Evolutionary conservation across 257 asterid genomes (phyloP), one percentile per base, ranked within the genome.

Genomic region (Nicotiana attenuata): DNA sequence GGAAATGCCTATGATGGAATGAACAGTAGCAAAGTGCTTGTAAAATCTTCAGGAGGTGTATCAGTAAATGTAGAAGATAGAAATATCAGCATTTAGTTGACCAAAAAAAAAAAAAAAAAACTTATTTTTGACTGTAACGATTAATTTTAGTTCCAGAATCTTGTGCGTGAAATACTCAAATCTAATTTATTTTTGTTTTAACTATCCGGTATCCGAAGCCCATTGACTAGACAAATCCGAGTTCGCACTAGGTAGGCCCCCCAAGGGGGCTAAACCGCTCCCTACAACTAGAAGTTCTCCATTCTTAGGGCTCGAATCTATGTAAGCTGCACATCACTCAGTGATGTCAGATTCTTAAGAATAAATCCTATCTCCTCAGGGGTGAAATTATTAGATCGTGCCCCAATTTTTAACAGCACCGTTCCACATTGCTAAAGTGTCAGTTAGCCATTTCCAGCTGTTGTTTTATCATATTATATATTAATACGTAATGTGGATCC

Each of bases 1-100:
- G 98, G 94, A 86, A 96, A 94, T 24, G 98, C 98, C 98, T 94
- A 20, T 57, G 67, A 63, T 50, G 47, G 26, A 52, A 77, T 57
- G 22, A 22, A 77, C 66, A 65, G 20, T 15, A 65, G 17, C 28
- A 76, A 11, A 3, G 79, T 65, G 45, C 78, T 41, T 41, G 31
- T 14, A 22, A 14, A 22, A 47, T 47, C 35, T 68, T 83, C 28
- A 45, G 71, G n/a, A 76, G 61, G 71, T 52, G 17, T 4, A 3
- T 52, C 15, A 52, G 11, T 41, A 68, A 15, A 65, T 45, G 35
- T 10, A 31, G 22, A 31, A 66, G 77, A 41, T 5, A 73, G 20
- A 45, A 73, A 45, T 47, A 45, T 45, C 22, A 45, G 22, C 60
- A 71, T 71, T 41, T 71, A 71, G 47, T 41, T 41, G 47, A 41